phyloP scores from a whole-genome alignment of 805 yeast species.

The Lipomyces starkeyi region DNA sequence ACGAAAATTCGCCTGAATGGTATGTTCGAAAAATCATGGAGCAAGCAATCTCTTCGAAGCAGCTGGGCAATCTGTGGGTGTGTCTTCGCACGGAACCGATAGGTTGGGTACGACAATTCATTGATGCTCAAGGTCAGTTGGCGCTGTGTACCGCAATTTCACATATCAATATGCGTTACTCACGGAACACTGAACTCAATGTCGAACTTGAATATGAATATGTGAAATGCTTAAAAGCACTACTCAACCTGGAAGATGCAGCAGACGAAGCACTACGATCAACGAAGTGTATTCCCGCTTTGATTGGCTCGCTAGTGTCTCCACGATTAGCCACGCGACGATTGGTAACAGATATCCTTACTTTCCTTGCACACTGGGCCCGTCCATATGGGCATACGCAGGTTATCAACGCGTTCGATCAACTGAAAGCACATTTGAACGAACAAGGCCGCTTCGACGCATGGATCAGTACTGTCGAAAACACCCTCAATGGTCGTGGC shows the following conservation, averaged over 20 bases:
- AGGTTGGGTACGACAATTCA: conserved; percentile 79
- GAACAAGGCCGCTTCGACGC: conserved; percentile 62
- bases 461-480: conserved; percentile 72
- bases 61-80: conserved; percentile 85
- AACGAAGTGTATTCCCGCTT: conserved; percentile 60
- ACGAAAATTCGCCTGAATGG: conserved; percentile 64
- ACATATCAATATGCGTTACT: conserved; percentile 52
- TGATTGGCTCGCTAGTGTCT: conserved; percentile 75
- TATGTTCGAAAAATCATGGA: conserved; percentile 78
- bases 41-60: conserved; percentile 67
- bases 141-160: conserved; percentile 72
- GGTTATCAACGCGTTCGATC: conserved; percentile 60
- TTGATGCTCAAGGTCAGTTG: conserved; percentile 80
- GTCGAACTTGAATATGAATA: conserved; percentile 76
- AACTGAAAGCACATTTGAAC: conserved; percentile 50
- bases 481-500: conserved; percentile 83
- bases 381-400: conserved; percentile 59
- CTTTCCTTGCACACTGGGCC: conserved; percentile 57
- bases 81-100: conserved; percentile 88
- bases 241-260: conserved; percentile 65
- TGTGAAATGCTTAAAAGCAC: conserved; percentile 76
- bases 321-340: conserved; percentile 76
- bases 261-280: conserved; percentile 58
- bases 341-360: conserved; percentile 77
- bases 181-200: conserved; percentile 49